A percentile compares a stretch with the other conserved stretches of the same genome.
Conservation (phyloP, 495 filamentous ascomycete genomes). For the Podospora comata region DNA sequence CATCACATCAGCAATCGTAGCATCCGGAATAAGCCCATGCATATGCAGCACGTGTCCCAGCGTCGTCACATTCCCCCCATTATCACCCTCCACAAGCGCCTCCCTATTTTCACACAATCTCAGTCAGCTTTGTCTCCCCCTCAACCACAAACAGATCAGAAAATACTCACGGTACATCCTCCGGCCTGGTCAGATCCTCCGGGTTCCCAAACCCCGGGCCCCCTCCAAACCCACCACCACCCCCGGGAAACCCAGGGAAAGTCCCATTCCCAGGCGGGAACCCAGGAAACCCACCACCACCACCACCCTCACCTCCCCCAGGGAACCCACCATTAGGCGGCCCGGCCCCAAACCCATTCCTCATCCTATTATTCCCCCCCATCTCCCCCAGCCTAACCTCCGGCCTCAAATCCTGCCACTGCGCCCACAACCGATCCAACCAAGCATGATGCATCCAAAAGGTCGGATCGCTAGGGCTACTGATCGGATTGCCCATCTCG, state of each 20-base stretch:
- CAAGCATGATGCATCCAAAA: slow-evolving; percentile 71
- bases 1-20: slow-evolving; percentile 23
- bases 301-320: neutral
- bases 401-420: slow-evolving; percentile 52
- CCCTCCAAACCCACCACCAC: neutral
- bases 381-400: slow-evolving; percentile 33
- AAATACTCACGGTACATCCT: slow-evolving; percentile 7
- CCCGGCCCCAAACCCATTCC: neutral
- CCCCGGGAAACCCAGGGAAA: neutral
- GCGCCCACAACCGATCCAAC: slow-evolving; percentile 68
- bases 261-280: neutral
- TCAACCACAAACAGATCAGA: neutral
- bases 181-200: neutral
- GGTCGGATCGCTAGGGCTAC: slow-evolving; percentile 57
- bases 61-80: slow-evolving; percentile 19
- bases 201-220: neutral
- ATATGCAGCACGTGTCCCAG: slow-evolving; percentile 22
- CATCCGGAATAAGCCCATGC: slow-evolving; percentile 16
- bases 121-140: neutral
- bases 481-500: slow-evolving; percentile 46
- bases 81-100: slow-evolving; percentile 17
- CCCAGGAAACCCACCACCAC: neutral
- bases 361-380: slow-evolving; percentile 26
- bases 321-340: slow-evolving; percentile 1
- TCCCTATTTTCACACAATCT: slow-evolving; percentile 6